A percentile compares a stretch with the other conserved stretches of the same genome.
Evolutionary conservation across 2,329 filamentous ascomycete species (phyloP).

Genomic region (Pseudogymnoascus sp.): DNA sequence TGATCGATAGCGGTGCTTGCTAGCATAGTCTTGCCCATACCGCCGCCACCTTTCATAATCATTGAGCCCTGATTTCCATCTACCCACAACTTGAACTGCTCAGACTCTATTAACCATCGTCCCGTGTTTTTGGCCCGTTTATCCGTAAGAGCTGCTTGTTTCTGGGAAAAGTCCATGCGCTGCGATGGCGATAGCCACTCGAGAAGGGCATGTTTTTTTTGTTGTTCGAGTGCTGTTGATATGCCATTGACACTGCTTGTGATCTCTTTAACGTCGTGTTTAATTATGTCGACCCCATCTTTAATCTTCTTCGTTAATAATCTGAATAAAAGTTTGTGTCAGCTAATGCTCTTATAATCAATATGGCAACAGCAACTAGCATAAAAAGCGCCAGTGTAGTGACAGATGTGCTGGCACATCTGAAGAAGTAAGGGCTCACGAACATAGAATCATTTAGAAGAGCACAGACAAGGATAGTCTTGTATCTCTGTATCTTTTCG

Average conservation of each 20-base stretch:
- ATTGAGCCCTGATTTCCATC: background rate
- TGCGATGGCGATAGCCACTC: background rate
- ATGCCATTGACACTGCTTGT: background rate
- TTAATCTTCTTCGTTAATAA: background rate
- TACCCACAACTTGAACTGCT: background rate
- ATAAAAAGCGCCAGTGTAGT: background rate
- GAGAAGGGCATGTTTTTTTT: background rate
- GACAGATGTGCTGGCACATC: background rate
- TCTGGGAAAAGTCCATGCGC: background rate
- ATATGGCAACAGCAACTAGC: background rate
- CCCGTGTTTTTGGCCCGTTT: background rate
- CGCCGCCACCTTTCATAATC: background rate
- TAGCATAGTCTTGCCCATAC: constrained; percentile 1
- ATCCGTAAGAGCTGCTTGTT: background rate
- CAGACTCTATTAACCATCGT: background rate
- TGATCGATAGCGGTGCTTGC: background rate
- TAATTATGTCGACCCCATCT: background rate
- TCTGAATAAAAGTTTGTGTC: background rate
- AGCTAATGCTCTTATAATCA: background rate
- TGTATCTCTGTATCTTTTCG: background rate
- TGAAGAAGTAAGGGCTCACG: background rate
- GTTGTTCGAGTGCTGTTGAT: background rate
- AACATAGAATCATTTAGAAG: background rate
- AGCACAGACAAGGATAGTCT: background rate
- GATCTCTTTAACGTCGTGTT: background rate